Evolutionary conservation across 306 rosid species (phyloP), one percentile per base, ranked within the genome.

Genomic region (Rosa persica): DNA sequence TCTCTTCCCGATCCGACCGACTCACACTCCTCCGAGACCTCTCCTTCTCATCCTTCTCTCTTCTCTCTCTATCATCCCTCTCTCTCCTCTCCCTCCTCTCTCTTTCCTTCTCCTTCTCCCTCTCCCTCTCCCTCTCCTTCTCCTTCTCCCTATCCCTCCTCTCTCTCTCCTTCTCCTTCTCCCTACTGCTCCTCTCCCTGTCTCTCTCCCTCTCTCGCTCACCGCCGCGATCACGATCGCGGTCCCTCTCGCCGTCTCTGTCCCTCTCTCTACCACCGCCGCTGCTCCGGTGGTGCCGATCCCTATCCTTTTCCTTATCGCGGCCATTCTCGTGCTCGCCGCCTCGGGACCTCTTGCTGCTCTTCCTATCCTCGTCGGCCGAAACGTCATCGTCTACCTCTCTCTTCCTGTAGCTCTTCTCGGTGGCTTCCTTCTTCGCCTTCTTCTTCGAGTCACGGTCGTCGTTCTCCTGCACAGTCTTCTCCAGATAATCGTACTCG

Each of bases 401-500:
- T 67, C 91, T 87, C 85, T 85, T 94, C 70, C 98, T 69, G 89
- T 87, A 87, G 70, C 66, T 82, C 77, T 80, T 85, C 79, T 94
- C 97, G 73, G 78, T 49, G 52, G 78, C 79, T 9, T 86, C 91
- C 74, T 81, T 81, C 80, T 78, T 92, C 85, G 86, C 83, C 91
- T 87, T 86, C 67, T 86, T 77, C 76, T 38, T 65, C 25, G 86
- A 77, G 58, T 88, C 93, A 4, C 77, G 78, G 71, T 90, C 97
- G 22, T 90, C 95, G 42, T 51, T 84, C 71, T 89, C 98, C 89
- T 94, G 96, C 80, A 92, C 97, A 2, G 97, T 87, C 89, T 92
- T 92, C 93, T 94, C 98, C 87, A 94, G 85, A 82, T 94, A 94
- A 66, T 92, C 97, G 82, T 94, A 94, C 89, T 93, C 98, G 91